These are phyloP conservation scores for Fusarium protoensiforme DNA, from an alignment of 2,329 filamentous ascomycete species.

Conservation along the genomic window DNA sequence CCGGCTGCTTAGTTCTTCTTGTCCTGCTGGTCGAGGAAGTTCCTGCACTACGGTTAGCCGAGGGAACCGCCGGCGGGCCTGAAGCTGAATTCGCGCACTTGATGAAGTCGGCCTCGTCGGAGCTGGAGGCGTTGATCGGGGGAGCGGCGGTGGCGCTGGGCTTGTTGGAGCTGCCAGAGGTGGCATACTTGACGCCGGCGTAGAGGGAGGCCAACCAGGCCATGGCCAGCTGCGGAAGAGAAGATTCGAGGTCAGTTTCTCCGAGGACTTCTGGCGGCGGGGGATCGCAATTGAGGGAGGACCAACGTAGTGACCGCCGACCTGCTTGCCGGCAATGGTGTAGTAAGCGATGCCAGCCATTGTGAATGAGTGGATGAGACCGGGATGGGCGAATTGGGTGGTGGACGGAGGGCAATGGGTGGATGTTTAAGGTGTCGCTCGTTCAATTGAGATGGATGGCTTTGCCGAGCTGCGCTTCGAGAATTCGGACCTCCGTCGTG, in stretches of 20 bases:
- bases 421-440: conserved; percentile 39
- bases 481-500: conserved; percentile 35
- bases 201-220: conserved; percentile 64
- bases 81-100: conserved; percentile 60
- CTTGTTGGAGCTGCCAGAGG: conserved; percentile 59
- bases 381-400: conserved; percentile 43
- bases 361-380: conserved; percentile 38
- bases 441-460: conserved; percentile 37
- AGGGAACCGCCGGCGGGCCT: not conserved
- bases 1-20: conserved; percentile 52
- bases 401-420: conserved; percentile 44
- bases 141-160: conserved; percentile 58
- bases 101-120: conserved; percentile 74
- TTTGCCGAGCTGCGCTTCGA: conserved; percentile 45
- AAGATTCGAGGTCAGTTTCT: conserved; percentile 34
- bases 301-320: conserved; percentile 72
- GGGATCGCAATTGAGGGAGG: conserved; percentile 24
- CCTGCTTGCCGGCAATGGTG: conserved; percentile 67
- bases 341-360: conserved; percentile 59
- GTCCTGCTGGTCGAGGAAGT: conserved; percentile 55
- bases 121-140: conserved; percentile 70
- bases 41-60: conserved; percentile 47
- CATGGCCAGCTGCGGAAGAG: conserved; percentile 63
- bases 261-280: conserved; percentile 2
- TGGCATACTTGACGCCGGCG: conserved; percentile 58